Conservation (phyloP, 164 flowering plant species). For the Aristolochia californica region DNA sequence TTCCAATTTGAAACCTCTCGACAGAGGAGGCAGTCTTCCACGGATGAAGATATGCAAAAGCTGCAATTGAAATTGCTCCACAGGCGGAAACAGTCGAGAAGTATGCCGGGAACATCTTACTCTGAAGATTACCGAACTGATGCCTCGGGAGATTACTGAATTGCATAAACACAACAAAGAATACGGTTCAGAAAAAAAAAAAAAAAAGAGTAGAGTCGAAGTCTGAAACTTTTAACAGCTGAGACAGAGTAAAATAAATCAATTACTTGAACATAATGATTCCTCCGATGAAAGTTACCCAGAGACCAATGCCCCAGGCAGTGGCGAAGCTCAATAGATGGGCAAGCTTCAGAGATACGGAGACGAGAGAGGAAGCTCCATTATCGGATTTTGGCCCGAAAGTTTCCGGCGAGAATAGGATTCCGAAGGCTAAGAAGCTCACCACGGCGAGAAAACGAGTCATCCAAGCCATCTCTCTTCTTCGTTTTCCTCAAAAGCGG, state of each 20-base stretch:
- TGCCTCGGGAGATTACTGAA: conserved; percentile 81
- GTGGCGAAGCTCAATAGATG: conserved; percentile 88
- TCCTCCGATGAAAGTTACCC: conserved; percentile 99
- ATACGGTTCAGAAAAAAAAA: neutral
- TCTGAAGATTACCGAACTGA: conserved; percentile 85
- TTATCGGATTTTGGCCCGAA: conserved; percentile 60
- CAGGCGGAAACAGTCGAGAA: conserved; percentile 64
- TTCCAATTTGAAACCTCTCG: conserved; percentile 87
- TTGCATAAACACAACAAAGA: neutral
- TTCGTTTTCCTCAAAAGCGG: neutral
- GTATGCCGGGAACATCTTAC: conserved; percentile 99
- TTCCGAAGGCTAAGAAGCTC: conserved; percentile 65
- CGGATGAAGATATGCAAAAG: conserved; percentile 84
- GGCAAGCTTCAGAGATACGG: conserved; percentile 43
- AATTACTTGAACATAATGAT: conserved; percentile 99
- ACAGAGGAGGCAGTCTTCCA: conserved; percentile 53
- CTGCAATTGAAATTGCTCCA: conserved; percentile 51
- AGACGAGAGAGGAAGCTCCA: conserved; percentile 26
- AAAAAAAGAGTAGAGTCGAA: no score
- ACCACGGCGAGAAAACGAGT: conserved; percentile 57
- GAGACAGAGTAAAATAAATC: neutral
- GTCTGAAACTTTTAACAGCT: neutral
- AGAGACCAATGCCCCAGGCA: conserved; percentile 84
- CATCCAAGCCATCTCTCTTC: conserved; percentile 63
- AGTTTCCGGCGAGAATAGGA: conserved; percentile 79